phyloP scores from a whole-genome alignment of 2,329 filamentous ascomycete genomes.

The Sphaerulina populicola region DNA sequence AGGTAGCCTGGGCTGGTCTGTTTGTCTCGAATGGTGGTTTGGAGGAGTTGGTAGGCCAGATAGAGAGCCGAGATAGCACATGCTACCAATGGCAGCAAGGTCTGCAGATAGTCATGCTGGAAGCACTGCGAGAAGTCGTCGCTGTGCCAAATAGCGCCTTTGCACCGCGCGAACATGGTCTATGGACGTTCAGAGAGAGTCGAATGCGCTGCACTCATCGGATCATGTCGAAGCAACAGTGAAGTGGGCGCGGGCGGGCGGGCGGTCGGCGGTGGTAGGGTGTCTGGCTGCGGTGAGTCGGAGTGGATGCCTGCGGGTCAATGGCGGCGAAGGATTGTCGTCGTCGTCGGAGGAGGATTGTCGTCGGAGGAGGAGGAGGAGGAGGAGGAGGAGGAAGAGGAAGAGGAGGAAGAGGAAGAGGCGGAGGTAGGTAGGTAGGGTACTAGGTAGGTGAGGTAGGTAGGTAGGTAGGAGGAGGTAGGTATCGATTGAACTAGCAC shows the following conservation, averaged over 20 bases:
- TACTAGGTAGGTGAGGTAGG: no score
- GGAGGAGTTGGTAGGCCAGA: slow-evolving; percentile 52
- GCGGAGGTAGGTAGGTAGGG: no score
- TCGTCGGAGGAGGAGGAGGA: no score
- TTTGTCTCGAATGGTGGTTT: slow-evolving; percentile 28
- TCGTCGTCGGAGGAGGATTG: no score
- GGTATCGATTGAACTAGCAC: neutral
- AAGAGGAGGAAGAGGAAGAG: no score
- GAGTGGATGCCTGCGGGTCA: neutral
- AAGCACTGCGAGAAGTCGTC: slow-evolving; percentile 58
- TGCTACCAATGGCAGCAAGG: slow-evolving; percentile 66
- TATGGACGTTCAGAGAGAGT: neutral
- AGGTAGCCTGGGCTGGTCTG: slow-evolving; percentile 46
- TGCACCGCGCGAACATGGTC: slow-evolving; percentile 47
- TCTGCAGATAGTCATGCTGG: slow-evolving; percentile 64
- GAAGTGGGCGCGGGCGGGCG: no score
- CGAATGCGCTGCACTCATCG: slow-evolving; percentile 5
- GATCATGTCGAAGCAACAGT: slow-evolving; percentile 6
- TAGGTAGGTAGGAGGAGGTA: no score
- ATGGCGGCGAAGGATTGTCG: neutral
- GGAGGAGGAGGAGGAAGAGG: no score
- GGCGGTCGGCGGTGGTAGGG: neutral
- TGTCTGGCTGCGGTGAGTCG: neutral
- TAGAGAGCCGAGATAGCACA: slow-evolving; percentile 62
- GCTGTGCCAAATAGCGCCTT: slow-evolving; percentile 50